phyloP scores from a whole-genome alignment of 2,329 filamentous ascomycete species.

The Cladophialophora immunda region DNA sequence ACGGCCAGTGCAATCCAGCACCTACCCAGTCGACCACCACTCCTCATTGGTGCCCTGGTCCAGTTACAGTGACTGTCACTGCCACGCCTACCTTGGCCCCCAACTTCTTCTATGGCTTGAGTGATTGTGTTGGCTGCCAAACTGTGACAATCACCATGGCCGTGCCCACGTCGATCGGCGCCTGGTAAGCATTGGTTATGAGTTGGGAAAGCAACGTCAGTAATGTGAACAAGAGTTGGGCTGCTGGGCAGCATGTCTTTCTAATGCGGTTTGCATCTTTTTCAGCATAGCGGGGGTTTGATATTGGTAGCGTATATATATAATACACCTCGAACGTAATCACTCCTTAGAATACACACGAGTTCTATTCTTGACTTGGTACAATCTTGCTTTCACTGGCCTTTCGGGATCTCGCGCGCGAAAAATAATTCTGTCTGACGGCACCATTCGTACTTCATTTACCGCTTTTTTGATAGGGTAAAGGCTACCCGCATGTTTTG shows the following conservation, averaged over 20 bases:
- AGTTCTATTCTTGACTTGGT: background rate
- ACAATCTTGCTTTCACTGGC: background rate
- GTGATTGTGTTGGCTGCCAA: conserved; percentile 22
- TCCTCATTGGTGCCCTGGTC: conserved; percentile 16
- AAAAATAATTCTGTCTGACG: background rate
- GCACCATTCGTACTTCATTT: background rate
- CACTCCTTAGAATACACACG: conserved; percentile 17
- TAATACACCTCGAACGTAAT: conserved; percentile 5
- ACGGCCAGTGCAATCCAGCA: conserved; percentile 26
- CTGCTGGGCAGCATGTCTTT: conserved; percentile 5
- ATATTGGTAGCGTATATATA: background rate
- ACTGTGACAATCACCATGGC: conserved; percentile 45
- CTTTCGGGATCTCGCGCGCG: background rate
- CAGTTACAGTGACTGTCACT: conserved; percentile 30
- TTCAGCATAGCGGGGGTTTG: conserved; percentile 12
- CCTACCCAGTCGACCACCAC: conserved; percentile 13
- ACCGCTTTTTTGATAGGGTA: too few relatives aligned
- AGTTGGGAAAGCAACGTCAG: background rate
- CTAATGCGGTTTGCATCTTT: conserved; percentile 8
- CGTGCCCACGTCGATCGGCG: conserved; percentile 35
- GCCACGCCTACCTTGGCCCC: conserved; percentile 25
- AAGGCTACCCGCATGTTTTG: background rate
- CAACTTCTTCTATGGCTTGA: conserved; percentile 25
- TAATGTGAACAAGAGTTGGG: conserved; percentile 1
- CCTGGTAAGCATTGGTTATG: conserved; percentile 4